Conservation (phyloP, 164 flowering plant species). For the Umbellularia californica region DNA sequence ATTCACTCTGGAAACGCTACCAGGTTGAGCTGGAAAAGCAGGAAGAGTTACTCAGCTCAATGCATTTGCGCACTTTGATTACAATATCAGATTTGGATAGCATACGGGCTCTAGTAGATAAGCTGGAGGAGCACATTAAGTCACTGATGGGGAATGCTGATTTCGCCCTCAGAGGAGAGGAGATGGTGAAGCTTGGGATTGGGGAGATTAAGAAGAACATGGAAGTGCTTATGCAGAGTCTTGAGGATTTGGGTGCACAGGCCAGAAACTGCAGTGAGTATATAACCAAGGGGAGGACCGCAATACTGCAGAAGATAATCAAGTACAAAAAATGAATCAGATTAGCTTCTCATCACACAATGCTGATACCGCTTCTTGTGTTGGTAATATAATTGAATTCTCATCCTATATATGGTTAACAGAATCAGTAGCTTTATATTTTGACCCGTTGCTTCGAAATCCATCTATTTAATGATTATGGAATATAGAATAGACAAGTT, state of each 20-base stretch:
- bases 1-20: constrained; percentile 58
- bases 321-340: constrained; percentile 37
- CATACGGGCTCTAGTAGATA: constrained; percentile 54
- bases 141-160: constrained; percentile 48
- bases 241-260: constrained; percentile 49
- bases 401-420: not conserved
- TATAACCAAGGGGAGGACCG: constrained; percentile 56
- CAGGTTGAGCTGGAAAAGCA: constrained; percentile 53
- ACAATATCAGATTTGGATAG: constrained; percentile 62
- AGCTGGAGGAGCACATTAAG: constrained; percentile 49
- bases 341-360: constrained; percentile 3
- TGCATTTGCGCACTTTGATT: constrained; percentile 52
- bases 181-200: constrained; percentile 50
- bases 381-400: not conserved
- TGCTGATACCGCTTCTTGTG: constrained; percentile 1
- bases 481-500: not conserved
- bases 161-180: constrained; percentile 49
- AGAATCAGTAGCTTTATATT: not conserved
- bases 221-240: constrained; percentile 43
- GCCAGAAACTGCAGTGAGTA: constrained; percentile 58
- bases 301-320: constrained; percentile 63
- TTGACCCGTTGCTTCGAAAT: not conserved
- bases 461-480: not conserved
- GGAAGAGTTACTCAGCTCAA: constrained; percentile 48
- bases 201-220: constrained; percentile 72